Conservation (phyloP, 495 filamentous ascomycete species). For the Xylaria sp. region DNA sequence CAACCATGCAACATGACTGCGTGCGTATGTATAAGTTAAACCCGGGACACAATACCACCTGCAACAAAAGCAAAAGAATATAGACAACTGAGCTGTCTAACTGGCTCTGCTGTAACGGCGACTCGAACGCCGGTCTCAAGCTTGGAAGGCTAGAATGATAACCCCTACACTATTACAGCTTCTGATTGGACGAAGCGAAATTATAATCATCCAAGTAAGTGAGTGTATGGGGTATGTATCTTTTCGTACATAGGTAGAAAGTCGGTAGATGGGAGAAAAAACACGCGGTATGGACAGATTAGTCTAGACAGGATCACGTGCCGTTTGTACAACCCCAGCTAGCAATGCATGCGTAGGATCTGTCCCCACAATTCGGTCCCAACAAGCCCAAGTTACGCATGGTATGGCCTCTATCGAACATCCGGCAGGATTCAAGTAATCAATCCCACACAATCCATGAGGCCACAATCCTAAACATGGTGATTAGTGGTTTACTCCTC, state of each 20-base stretch:
- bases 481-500: background rate
- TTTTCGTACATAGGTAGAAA: no score
- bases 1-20: background rate
- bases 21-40: no score
- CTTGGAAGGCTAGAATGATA: conserved; percentile 26
- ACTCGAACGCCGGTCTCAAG: conserved; percentile 30
- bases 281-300: no score
- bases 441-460: background rate
- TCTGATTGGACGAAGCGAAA: background rate
- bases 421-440: no score
- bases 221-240: no score
- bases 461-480: background rate
- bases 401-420: no score
- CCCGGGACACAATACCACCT: background rate
- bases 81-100: background rate
- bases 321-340: background rate
- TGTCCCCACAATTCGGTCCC: background rate
- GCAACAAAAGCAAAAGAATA: background rate
- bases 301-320: no score
- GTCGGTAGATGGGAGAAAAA: no score
- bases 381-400: background rate
- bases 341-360: background rate
- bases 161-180: conserved; percentile 31
- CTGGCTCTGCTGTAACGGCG: conserved; percentile 25
- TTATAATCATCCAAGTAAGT: no score